A percentile compares a stretch with the other conserved stretches of the same genome.
Evolutionary conservation across 2,329 filamentous ascomycete species (phyloP).

Genomic region (Microdochium paspali): DNA sequence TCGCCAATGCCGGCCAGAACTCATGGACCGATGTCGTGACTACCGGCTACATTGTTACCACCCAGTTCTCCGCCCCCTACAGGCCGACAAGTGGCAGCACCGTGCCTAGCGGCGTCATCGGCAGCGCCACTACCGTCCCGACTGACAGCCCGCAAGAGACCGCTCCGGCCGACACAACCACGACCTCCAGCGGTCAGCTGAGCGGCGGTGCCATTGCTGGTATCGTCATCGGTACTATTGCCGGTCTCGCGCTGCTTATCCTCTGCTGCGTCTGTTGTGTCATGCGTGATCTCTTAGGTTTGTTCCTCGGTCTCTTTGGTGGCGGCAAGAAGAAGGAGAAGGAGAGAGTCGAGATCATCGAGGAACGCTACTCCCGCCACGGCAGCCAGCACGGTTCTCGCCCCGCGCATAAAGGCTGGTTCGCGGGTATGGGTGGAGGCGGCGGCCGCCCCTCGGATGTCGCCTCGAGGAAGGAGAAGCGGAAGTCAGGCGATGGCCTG

Average conservation of each 20-base stretch:
- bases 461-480: constrained; percentile 34
- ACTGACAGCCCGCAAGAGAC: constrained; percentile 27
- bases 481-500: constrained; percentile 31
- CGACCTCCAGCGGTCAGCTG: constrained; percentile 34
- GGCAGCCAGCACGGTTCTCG: constrained; percentile 35
- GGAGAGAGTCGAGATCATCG: constrained; percentile 50
- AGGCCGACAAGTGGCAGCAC: constrained; percentile 43
- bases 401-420: constrained; percentile 48
- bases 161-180: constrained; percentile 34
- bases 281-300: constrained; percentile 51
- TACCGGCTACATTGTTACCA: constrained; percentile 36
- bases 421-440: constrained; percentile 37
- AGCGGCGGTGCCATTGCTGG: constrained; percentile 70
- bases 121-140: constrained; percentile 35
- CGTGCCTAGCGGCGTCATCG: constrained; percentile 42
- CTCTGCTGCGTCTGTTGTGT: constrained; percentile 70
- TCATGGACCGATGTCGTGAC: constrained; percentile 30
- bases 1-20: constrained; percentile 38
- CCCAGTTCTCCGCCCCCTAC: constrained; percentile 40
- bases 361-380: constrained; percentile 50
- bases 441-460: constrained; percentile 27
- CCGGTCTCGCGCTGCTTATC: constrained; percentile 56
- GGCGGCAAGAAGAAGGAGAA: constrained; percentile 41
- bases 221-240: constrained; percentile 67
- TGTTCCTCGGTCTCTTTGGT: constrained; percentile 50